Base-by-base conservation (phyloP, 2,329 filamentous ascomycete species). In the Phaeosphaeriaceae sp. region DNA sequence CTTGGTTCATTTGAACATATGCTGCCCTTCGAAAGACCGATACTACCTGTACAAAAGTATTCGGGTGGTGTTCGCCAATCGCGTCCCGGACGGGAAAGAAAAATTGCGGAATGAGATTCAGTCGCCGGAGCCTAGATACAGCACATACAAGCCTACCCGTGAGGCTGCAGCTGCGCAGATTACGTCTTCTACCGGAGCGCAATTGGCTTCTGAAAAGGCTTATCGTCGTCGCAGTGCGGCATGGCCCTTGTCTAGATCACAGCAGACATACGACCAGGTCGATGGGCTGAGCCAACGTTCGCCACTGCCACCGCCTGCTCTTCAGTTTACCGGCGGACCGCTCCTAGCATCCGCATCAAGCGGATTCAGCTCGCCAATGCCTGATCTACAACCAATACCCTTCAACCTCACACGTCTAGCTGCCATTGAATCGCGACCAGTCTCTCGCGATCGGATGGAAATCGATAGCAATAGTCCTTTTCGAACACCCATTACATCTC, bases 11-110 rank as follows among this genome's bases (percentile, higher is more conserved):
- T 73, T 99, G 51, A 92, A 98, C 73, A 95, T 99, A 56, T 98
- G 94, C 78, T 94, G 90, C 69, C 90, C 92, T 0, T 87, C 89
- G 0, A 91, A 89, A 62, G 92, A 91, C 6, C 88, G 93, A 13
- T 96, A 89, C 75, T 98, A 93, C 69, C 82, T 99, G 6, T 95
- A 98, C 81, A 96, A 95, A 70, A 92, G 88, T 68, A 91, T 98
- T 57, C 89, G 95, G 15, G 92, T 98, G 36, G 94, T 99, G 2
- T 99, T 99, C 75, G 95, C 95, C 53, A 98, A 98, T 73, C 88
- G 95, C 24, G 94, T 97, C 0, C 94, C 95, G 0, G 95, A 98
- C 68, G 94, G 92, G 42, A 97, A 97, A 74, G 94, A 98, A 78
- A 94, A 90, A 72, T 83, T 99, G 41, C 86, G 89, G 31, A 97